phyloP scores from a whole-genome alignment of 2,329 filamentous ascomycete species.

The Pseudocercospora cruenta region DNA sequence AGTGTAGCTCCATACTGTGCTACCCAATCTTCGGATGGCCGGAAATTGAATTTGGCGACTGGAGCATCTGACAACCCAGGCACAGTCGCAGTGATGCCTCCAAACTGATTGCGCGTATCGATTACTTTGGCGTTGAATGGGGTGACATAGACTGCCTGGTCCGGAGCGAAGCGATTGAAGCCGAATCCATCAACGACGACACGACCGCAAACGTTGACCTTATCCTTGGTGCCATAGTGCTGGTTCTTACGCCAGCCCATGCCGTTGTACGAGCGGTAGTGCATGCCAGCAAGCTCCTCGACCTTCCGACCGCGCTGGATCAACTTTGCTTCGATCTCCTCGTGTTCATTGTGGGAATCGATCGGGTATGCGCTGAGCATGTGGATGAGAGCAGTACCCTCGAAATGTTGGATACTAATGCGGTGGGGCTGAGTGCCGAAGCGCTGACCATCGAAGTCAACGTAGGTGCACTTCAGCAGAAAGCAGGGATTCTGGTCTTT shows the following conservation, averaged over 20 bases:
- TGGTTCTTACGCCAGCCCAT: constrained; percentile 45
- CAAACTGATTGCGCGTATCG: neutral
- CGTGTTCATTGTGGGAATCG: constrained; percentile 47
- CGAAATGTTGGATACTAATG: constrained; percentile 38
- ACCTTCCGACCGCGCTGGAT: constrained; percentile 52
- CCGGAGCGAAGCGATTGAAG: constrained; percentile 53
- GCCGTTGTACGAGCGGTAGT: constrained; percentile 57
- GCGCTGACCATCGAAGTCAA: constrained; percentile 44
- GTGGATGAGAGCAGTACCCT: constrained; percentile 49
- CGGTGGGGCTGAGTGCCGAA: constrained; percentile 41
- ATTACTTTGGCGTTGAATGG: constrained; percentile 25
- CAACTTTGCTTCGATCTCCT: constrained; percentile 45
- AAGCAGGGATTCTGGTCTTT: constrained; percentile 43
- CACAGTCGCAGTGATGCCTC: neutral
- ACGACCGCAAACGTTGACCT: constrained; percentile 52
- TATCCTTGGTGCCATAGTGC: constrained; percentile 40
- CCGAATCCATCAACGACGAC: constrained; percentile 55
- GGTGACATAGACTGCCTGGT: constrained; percentile 42
- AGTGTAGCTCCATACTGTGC: neutral
- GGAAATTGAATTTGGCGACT: neutral
- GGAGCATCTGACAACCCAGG: constrained; percentile 23
- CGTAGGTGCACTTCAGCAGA: constrained; percentile 39
- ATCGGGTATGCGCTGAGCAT: constrained; percentile 50
- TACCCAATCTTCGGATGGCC: neutral
- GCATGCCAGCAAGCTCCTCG: constrained; percentile 52